A percentile compares a stretch with the other conserved stretches of the same genome.
phyloP scores from a whole-genome alignment of 2,329 filamentous ascomycete species.

The Niveomyces coronatus region DNA sequence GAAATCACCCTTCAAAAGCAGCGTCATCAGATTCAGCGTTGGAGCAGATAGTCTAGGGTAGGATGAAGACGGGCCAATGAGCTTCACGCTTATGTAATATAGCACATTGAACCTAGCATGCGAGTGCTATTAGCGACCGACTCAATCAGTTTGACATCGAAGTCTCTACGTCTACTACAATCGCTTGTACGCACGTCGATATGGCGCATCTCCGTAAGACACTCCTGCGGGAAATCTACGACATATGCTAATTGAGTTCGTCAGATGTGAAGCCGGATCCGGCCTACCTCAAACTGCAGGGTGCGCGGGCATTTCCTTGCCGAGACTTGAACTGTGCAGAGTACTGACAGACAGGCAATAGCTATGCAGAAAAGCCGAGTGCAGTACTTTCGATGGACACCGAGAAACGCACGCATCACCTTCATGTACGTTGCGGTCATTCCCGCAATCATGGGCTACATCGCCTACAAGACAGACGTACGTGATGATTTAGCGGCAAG shows the following conservation, averaged over 20 bases:
- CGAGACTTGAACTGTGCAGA: conserved; percentile 11
- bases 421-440: conserved; percentile 68
- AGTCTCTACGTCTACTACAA: conserved; percentile 15
- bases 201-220: conserved; percentile 31
- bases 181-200: conserved; percentile 18
- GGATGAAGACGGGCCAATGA: no score
- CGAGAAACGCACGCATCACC: conserved; percentile 67
- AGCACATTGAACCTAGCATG: neutral
- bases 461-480: conserved; percentile 78
- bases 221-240: neutral
- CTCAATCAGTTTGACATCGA: conserved; percentile 16
- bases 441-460: conserved; percentile 57
- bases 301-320: conserved; percentile 21
- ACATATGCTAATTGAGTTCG: conserved; percentile 16
- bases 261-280: conserved; percentile 32
- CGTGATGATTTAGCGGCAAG: conserved; percentile 31
- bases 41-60: no score
- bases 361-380: conserved; percentile 77
- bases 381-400: conserved; percentile 94
- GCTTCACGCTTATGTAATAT: conserved; percentile 16
- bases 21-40: no score
- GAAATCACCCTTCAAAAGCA: no score
- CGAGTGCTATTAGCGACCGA: conserved; percentile 15
- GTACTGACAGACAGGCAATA: conserved; percentile 28
- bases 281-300: conserved; percentile 30